Evolutionary conservation across 1,284 basidiomycete genomes (phyloP).

Genomic region (Tilletiopsis washingtonensis): DNA sequence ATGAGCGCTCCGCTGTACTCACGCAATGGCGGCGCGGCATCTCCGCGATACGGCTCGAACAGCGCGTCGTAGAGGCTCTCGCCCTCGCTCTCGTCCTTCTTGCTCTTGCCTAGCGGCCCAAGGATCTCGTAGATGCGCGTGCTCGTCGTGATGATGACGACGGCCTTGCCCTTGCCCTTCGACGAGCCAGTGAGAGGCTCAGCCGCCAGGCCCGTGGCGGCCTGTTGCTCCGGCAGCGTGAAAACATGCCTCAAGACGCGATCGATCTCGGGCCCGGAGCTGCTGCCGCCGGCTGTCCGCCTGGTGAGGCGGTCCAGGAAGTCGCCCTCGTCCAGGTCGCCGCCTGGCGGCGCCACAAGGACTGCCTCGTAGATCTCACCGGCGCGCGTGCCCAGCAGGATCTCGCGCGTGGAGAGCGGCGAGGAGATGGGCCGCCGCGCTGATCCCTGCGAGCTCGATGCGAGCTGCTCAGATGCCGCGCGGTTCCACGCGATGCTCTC

Average conservation of each 20-base stretch:
- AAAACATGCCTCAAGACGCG: conserved; percentile 28
- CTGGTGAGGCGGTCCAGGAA: conserved; percentile 43
- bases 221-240: conserved; percentile 32
- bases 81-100: conserved; percentile 60
- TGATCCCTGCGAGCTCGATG: neutral
- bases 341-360: conserved; percentile 58
- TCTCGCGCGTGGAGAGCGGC: conserved; percentile 58
- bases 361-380: conserved; percentile 53
- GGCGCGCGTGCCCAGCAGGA: conserved; percentile 68
- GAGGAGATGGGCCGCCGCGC: neutral
- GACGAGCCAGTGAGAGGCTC: conserved; percentile 16
- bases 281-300: conserved; percentile 25
- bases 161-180: conserved; percentile 11
- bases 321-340: conserved; percentile 51
- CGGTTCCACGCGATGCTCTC: conserved; percentile 87
- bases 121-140: conserved; percentile 86
- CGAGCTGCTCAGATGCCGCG: neutral
- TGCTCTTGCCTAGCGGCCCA: conserved; percentile 60
- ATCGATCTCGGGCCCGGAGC: conserved; percentile 27
- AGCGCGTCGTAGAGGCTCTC: conserved; percentile 32
- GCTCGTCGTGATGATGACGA: conserved; percentile 73
- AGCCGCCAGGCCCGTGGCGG: conserved; percentile 30
- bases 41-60: conserved; percentile 36
- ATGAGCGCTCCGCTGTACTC: neutral
- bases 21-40: conserved; percentile 29